These are phyloP conservation scores for Acephala macrosclerotiorum DNA, from an alignment of 2,329 filamentous ascomycete genomes.

Conservation along the genomic window DNA sequence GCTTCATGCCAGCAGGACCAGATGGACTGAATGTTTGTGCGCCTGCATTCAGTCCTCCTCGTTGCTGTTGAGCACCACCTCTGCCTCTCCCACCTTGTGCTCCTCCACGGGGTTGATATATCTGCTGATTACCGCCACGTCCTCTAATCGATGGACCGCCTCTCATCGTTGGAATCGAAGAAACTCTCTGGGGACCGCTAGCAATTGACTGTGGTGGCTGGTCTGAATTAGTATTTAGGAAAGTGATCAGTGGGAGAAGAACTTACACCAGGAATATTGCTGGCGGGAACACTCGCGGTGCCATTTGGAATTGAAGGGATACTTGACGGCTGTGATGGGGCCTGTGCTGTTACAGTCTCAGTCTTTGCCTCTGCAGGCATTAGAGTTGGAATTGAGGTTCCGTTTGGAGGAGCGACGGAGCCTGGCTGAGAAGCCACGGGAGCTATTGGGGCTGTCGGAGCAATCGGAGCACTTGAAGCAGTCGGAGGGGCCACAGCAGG, in stretches of 20 bases:
- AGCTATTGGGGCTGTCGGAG: constrained; percentile 29
- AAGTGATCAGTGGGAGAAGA: neutral
- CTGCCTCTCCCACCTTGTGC: constrained; percentile 37
- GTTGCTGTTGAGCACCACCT: constrained; percentile 34
- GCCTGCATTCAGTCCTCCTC: constrained; percentile 44
- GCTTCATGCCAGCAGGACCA: constrained; percentile 39
- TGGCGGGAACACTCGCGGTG: constrained; percentile 30
- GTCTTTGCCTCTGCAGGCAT: constrained; percentile 33
- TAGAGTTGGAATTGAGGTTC: constrained; percentile 21
- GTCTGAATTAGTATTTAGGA: constrained; percentile 18
- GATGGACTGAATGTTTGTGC: constrained; percentile 41
- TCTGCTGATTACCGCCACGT: constrained; percentile 35
- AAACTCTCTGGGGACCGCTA: constrained; percentile 34
- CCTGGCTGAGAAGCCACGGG: constrained; percentile 7
- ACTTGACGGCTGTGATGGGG: constrained; percentile 22
- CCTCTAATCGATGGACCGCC: constrained; percentile 36
- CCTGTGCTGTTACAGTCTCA: constrained; percentile 26
- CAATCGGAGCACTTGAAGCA: constrained; percentile 21
- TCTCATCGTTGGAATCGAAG: constrained; percentile 42
- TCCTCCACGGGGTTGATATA: constrained; percentile 34
- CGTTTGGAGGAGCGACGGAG: constrained; percentile 32
- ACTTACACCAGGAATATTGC: constrained; percentile 42
- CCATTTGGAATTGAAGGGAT: constrained; percentile 32
- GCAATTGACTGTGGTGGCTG: constrained; percentile 34
- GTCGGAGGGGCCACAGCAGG: constrained; percentile 25